phyloP scores from a whole-genome alignment of 176 grass and related monocot genomes.

The Juncus effusus region DNA sequence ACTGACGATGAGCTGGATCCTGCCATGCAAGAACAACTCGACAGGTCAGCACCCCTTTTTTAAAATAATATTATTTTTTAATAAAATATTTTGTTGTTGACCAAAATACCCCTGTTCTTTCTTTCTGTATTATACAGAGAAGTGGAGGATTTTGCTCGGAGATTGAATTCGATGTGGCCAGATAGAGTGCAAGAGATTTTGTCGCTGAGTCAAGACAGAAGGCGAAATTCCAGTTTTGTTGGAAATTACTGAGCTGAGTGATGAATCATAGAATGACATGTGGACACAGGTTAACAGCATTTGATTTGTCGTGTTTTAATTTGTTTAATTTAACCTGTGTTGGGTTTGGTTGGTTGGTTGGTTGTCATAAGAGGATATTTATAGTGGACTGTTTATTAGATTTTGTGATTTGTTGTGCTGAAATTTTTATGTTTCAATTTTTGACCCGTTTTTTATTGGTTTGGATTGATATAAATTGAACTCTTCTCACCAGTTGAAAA shows the following conservation, averaged over 20 bases:
- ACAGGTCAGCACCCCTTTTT: constrained; percentile 50
- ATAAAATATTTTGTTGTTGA: constrained; percentile 13
- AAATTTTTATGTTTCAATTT: too few species aligned
- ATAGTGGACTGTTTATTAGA: too few species aligned
- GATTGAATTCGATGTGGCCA: constrained; percentile 92
- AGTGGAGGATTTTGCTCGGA: constrained; percentile 95
- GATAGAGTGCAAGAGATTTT: constrained; percentile 83
- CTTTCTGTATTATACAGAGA: constrained; percentile 54
- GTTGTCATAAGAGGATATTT: too few species aligned
- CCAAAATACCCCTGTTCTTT: constrained; percentile 9
- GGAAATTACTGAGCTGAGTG: constrained; percentile 27
- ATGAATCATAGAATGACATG: too few species aligned
- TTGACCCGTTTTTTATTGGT: too few species aligned
- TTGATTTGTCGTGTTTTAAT: too few species aligned
- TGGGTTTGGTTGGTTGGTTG: too few species aligned
- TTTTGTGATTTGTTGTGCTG: too few species aligned
- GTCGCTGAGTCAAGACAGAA: constrained; percentile 66
- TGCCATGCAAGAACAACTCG: constrained; percentile 97
- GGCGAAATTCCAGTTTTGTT: constrained; percentile 51
- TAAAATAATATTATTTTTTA: constrained; percentile 2
- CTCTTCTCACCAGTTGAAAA: too few species aligned
- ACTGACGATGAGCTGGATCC: constrained; percentile 96
- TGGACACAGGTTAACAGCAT: too few species aligned
- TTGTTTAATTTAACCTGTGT: too few species aligned
- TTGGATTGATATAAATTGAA: too few species aligned